Evolutionary conservation across 2,329 filamentous ascomycete genomes (phyloP), one percentile per base, ranked within the genome.

Genomic region (Meredithiella fracta): DNA sequence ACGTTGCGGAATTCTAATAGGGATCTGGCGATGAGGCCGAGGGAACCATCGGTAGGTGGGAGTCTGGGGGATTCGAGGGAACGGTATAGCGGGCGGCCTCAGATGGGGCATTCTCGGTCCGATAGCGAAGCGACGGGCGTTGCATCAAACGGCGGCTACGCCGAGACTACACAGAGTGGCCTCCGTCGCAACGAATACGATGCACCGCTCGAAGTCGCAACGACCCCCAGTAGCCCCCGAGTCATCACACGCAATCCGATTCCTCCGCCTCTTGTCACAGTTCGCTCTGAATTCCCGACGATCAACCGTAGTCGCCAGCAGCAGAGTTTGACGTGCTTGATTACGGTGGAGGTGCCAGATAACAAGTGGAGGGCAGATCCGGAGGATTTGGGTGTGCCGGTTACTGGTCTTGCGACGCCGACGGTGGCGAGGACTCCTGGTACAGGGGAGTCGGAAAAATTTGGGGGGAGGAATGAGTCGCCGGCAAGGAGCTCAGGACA

Each of bases 281-380:
- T 98, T 51, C 86, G 91, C 58, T 97, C 91, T 65, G 92, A 98
- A 68, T 98, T 96, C 65, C 92, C 92, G 0, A 97, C 92, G 1
- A 78, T 98, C 64, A 96, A 77, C 67, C 79, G 88, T 61, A 96
- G 90, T 20, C 84, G 90, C 53, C 88, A 95, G 65, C 92, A 96
- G 67, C 92, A 98, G 67, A 92, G 87, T 9, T 73, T 98, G 60
- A 97, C 92, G 0, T 98, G 92, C 64, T 73, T 98, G 55, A 78
- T 98, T 53, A 97, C 92, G 0, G 82, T 98, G 50, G 92, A 98
- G 68, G 89, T 97, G 1, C 82, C 89, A 0, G 90, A 94, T 64
- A 87, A 83, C 62, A 94, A 92, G 67, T 97, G 90, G 92, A 79
- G 79, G 58, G 82, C 90, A 1, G 82, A 92, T 63, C 80, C 85